Conservation (phyloP, 495 filamentous ascomycete genomes). For the Penicillium bovifimosum region DNA sequence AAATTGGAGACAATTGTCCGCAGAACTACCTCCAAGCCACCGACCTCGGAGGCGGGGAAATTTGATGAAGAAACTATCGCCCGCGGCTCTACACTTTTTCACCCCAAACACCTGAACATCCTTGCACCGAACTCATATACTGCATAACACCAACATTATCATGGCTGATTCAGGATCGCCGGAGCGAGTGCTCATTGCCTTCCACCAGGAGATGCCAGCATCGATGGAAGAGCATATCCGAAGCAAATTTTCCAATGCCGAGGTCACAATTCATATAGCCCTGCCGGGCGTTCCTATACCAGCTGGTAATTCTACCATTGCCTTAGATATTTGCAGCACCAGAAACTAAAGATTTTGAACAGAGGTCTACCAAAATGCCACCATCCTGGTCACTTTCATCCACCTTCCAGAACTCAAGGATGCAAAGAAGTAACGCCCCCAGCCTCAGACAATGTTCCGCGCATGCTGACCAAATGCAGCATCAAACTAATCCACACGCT, state of each 20-base stretch:
- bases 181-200: constrained; percentile 41
- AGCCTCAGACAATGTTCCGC: neutral
- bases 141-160: neutral
- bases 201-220: constrained; percentile 33
- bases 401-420: constrained; percentile 42
- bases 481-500: constrained; percentile 69
- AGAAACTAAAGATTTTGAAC: neutral
- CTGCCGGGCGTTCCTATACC: constrained; percentile 10
- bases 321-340: neutral
- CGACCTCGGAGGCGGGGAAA: constrained; percentile 1
- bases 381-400: constrained; percentile 56
- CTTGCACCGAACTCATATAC: neutral
- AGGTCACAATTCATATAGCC: constrained; percentile 34
- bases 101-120: neutral
- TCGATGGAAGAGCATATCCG: constrained; percentile 38
- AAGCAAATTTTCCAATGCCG: constrained; percentile 46
- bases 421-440: constrained; percentile 6
- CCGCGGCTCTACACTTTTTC: neutral
- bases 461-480: constrained; percentile 28
- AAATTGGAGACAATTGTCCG: neutral
- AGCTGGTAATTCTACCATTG: constrained; percentile 7
- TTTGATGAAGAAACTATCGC: neutral
- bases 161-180: constrained; percentile 35
- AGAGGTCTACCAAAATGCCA: constrained; percentile 56
- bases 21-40: neutral